phyloP scores from a whole-genome alignment of 768 basidiomycete genomes.

The Obba rivulosa region DNA sequence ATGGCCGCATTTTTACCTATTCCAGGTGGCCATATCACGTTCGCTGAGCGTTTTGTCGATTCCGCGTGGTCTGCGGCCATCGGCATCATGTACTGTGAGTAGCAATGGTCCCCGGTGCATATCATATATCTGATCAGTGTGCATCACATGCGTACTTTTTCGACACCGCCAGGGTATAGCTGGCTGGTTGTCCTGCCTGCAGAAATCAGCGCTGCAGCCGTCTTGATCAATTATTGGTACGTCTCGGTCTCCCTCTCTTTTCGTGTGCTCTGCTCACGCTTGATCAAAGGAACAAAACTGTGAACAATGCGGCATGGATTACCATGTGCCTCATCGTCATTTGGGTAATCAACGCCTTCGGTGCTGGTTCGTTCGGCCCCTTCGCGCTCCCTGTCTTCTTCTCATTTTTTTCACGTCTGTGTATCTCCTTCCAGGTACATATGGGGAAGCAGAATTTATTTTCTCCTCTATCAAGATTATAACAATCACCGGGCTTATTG shows the following conservation, averaged over 20 bases:
- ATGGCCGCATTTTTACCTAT: constrained; percentile 38
- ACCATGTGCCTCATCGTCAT: constrained; percentile 44
- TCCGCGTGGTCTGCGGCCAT: constrained; percentile 37
- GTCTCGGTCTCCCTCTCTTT: too few species aligned
- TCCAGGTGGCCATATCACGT: constrained; percentile 37
- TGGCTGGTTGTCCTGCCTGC: constrained; percentile 31
- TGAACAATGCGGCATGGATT: constrained; percentile 45
- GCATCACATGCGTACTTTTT: background rate
- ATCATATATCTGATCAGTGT: too few species aligned
- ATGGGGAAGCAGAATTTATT: constrained; percentile 43
- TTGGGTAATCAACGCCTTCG: constrained; percentile 38
- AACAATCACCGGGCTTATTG: constrained; percentile 35
- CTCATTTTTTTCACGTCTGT: background rate
- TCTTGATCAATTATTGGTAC: constrained; percentile 44
- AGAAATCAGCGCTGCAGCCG: constrained; percentile 43
- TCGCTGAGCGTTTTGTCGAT: constrained; percentile 41
- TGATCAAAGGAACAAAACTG: constrained; percentile 1
- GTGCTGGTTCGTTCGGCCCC: constrained; percentile 23
- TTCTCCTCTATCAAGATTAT: constrained; percentile 49
- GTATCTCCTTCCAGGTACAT: constrained; percentile 23
- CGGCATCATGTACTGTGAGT: constrained; percentile 32
- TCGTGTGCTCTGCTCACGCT: background rate
- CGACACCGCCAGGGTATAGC: constrained; percentile 20
- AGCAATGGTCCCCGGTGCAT: too few species aligned
- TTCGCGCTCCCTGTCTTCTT: background rate